These are phyloP conservation scores for Zarea fungicola DNA, from an alignment of 2,329 filamentous ascomycete species.

Conservation along the genomic window DNA sequence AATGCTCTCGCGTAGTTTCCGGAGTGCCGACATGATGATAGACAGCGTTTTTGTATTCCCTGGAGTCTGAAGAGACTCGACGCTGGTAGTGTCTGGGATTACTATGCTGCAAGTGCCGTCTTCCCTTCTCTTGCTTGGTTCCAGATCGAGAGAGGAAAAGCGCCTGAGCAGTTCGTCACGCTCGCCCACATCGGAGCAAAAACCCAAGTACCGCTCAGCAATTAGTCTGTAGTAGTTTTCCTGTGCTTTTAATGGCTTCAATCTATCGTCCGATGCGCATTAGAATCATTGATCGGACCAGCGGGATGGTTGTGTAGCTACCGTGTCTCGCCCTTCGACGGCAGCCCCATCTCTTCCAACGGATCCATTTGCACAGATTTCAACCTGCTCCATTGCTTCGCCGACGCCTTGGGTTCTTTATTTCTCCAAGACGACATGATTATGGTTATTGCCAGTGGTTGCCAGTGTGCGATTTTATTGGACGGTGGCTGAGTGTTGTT, in stretches of 20 bases:
- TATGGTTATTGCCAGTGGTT: too few species aligned
- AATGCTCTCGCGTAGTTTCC: slow-evolving; percentile 88
- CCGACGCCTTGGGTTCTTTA: slow-evolving; percentile 29
- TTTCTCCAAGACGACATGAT: slow-evolving; percentile 22
- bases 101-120: neutral
- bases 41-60: slow-evolving; percentile 59
- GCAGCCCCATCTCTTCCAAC: slow-evolving; percentile 75
- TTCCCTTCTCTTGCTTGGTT: neutral
- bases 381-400: slow-evolving; percentile 63
- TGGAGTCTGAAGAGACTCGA: slow-evolving; percentile 16
- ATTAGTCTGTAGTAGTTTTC: slow-evolving; percentile 84
- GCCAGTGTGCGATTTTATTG: too few species aligned
- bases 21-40: slow-evolving; percentile 73
- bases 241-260: slow-evolving; percentile 72
- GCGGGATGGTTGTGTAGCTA: slow-evolving; percentile 30
- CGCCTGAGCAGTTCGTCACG: slow-evolving; percentile 68
- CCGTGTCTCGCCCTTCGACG: slow-evolving; percentile 88
- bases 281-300: slow-evolving; percentile 9
- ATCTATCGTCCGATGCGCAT: slow-evolving; percentile 35
- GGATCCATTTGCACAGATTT: slow-evolving; percentile 71
- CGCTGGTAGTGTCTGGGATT: slow-evolving; percentile 9
- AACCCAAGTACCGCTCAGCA: slow-evolving; percentile 81
- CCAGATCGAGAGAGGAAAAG: slow-evolving; percentile 57
- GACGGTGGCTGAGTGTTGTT: neutral
- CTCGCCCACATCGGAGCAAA: slow-evolving; percentile 71